Evolutionary conservation across 2,329 filamentous ascomycete species (phyloP).

Genomic region (Ophiocordyceps camponoti-leonardi): DNA sequence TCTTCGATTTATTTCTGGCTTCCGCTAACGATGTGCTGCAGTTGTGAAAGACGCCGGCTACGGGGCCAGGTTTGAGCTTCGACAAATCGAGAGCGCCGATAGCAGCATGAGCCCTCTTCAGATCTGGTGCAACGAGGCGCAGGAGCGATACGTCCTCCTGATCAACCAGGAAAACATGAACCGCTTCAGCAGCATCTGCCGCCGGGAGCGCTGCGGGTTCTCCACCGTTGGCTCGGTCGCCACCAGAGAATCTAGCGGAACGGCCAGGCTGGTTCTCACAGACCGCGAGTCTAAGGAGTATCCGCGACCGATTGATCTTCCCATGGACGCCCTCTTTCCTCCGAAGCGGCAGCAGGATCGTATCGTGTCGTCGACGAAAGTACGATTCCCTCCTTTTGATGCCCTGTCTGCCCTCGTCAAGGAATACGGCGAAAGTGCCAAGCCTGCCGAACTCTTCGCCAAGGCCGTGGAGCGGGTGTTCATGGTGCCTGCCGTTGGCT

Average conservation of each 20-base stretch:
- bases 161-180: conserved; percentile 70
- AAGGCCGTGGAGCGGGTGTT: conserved; percentile 70
- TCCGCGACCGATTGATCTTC: conserved; percentile 70
- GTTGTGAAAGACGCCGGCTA: conserved; percentile 81
- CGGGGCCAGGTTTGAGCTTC: conserved; percentile 84
- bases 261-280: conserved; percentile 59
- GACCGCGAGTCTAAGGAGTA: conserved; percentile 63
- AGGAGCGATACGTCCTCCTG: conserved; percentile 88
- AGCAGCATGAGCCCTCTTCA: conserved; percentile 86
- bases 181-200: conserved; percentile 50
- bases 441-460: conserved; percentile 32
- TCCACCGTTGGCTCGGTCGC: conserved; percentile 75
- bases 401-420: conserved; percentile 46
- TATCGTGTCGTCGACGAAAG: conserved; percentile 51
- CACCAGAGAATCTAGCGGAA: conserved; percentile 40
- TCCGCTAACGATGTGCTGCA: conserved; percentile 1
- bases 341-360: conserved; percentile 70
- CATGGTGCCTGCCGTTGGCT: conserved; percentile 76
- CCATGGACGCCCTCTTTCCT: conserved; percentile 77
- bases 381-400: conserved; percentile 56
- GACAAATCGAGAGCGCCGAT: conserved; percentile 82
- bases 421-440: conserved; percentile 36
- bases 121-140: conserved; percentile 95
- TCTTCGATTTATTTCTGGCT: background rate
- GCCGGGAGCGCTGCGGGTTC: conserved; percentile 79